Base-by-base conservation (phyloP, 495 filamentous ascomycete genomes). In the Aspergillus bridgeri region DNA sequence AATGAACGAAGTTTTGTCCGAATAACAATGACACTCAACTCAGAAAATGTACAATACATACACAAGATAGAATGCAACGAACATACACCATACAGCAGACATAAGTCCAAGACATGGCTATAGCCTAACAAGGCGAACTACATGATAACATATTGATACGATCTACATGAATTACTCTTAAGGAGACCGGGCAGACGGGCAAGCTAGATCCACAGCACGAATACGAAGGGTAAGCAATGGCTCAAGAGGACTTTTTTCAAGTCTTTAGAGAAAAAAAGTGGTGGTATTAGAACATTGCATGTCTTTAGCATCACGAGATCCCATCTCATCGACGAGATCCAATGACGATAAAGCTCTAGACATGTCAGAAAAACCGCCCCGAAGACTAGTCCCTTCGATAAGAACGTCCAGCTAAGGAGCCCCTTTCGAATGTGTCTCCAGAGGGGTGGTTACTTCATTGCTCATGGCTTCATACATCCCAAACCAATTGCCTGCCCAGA, bases 401-500 rank as follows among this genome's bases (percentile, higher is more conserved):
- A 13, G 17, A 38, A 11, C 13, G 29, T 50, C 48, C 21, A 50
- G 7, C 24, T 24, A 50, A 24, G 21, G 21, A 73, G 73, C 64
- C 67, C 70, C 70, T 66, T 69, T 58, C 61, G 66, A 74, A 74
- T 64, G 51, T 48, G 27, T 58, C 62, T 46, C 61, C 59, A 59
- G 60, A 47, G 57, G 54, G 15, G n/a, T n/a, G 50, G 63, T 67
- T 70, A 68, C 71, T 76, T 76, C 70, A 73, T 77, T 75, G 71
- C 72, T 77, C 75, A 70, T 77, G 73, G 75, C 75, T 77, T 38
- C 75, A 77, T 77, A 76, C 73, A 75, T 75, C 68, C 74, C 73
- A 74, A 74, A 70, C 65, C 70, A 70, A 38, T 15, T 15, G 33
- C 33, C 33, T 72, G 73, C 60, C 57, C 66, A 29, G 17, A 15